phyloP scores from a whole-genome alignment of 2,329 filamentous ascomycete genomes.

The Dactylellina cionopaga region DNA sequence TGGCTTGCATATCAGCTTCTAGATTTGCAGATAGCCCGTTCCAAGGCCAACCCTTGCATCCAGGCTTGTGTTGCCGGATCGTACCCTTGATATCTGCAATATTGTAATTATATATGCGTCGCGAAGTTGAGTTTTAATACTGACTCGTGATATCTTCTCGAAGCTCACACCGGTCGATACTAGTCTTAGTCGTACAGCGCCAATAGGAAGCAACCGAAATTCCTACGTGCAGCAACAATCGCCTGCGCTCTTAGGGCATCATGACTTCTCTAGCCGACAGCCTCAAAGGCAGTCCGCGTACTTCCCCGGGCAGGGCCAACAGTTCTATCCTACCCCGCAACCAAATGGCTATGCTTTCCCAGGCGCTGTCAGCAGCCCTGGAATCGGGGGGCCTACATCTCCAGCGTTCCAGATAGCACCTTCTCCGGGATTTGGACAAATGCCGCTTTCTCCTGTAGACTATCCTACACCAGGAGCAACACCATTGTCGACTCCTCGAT shows the following conservation, averaged over 20 bases:
- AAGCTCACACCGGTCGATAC: constrained; percentile 34
- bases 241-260: constrained; percentile 19
- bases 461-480: constrained; percentile 49
- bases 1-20: constrained; percentile 6
- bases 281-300: constrained; percentile 31
- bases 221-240: constrained; percentile 24
- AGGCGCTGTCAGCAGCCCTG: constrained; percentile 20
- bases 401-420: constrained; percentile 15
- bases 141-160: background rate
- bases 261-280: constrained; percentile 14
- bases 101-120: background rate
- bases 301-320: constrained; percentile 15
- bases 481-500: constrained; percentile 40
- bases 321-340: constrained; percentile 44
- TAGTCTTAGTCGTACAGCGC: background rate
- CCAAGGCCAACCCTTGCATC: constrained; percentile 8
- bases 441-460: constrained; percentile 35
- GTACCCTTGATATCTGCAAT: background rate
- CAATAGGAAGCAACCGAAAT: constrained; percentile 2
- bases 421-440: constrained; percentile 38
- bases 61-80: constrained; percentile 18
- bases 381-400: constrained; percentile 19
- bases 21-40: constrained; percentile 4
- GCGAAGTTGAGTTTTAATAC: background rate
- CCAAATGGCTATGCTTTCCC: constrained; percentile 40